Base-by-base conservation (phyloP, 306 rosid genomes). In the Cucurbita ficifolia region DNA sequence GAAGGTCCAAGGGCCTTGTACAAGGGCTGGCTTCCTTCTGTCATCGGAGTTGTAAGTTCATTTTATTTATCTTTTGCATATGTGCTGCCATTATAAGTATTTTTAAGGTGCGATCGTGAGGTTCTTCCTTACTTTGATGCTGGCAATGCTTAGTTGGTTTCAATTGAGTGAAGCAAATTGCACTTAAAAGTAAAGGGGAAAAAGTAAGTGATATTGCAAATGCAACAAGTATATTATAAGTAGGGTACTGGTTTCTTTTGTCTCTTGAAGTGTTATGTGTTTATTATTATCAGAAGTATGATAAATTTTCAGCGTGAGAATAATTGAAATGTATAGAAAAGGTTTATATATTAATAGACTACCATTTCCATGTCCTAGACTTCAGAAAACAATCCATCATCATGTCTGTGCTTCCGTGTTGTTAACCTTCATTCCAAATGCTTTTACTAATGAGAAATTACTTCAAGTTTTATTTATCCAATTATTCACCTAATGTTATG, bases 21-120 rank as follows among this genome's bases (percentile, higher is more conserved):
- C 77, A 95, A 85, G 88, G 99, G 99, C 9, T 95, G 99, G 97
- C 92, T 95, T 81, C 97, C 99, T 78, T 95, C 99, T 55, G 99
- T 91, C 12, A 95, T 95, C 81, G 99, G 99, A 85, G 99, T 95
- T 69, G 99, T 95, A 78, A 89, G 99, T 86, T 29, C 10, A 6
- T 22, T 50, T 14, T 9, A 22, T 12, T 29, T 53, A 38, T 42
- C 24, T 39, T 75, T 77, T 57, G 4, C 22, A 78, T 63, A 11
- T 76, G 22, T 78, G 57, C 38, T 49, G 22, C 18, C 57, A 46
- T 48, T 69, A 16, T 46, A 46, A 36, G 46, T 61, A 45, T 24
- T 24, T 68, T 21, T 69, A 1, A 5, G 43, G 55, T 68, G 42
- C 21, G 0, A 5, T 12, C 21, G 42, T 19, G 33, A 67, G 11